Evolutionary conservation across 495 filamentous ascomycete species (phyloP).

Genomic region (Jackrogersella minutella): DNA sequence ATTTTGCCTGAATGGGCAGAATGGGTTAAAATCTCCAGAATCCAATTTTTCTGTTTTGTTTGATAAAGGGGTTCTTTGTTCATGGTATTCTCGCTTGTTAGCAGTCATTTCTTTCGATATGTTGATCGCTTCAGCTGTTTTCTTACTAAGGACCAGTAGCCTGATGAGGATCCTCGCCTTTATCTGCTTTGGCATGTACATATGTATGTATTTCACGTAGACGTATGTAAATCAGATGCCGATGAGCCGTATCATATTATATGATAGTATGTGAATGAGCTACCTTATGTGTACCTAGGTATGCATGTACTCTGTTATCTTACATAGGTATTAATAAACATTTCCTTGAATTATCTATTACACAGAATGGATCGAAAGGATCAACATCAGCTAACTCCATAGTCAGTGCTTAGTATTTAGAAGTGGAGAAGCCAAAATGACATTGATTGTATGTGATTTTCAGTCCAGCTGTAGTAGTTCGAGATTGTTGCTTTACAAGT

Average conservation of each 20-base stretch:
- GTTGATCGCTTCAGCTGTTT: neutral
- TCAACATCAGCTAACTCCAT: constrained; percentile 7
- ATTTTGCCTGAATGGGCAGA: constrained; percentile 7
- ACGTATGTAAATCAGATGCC: neutral
- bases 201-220: neutral
- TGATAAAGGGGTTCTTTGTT: neutral
- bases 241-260: neutral
- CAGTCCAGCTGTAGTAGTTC: no score
- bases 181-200: no score
- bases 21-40: no score
- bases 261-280: neutral
- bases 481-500: no score
- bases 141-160: neutral
- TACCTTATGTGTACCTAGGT: neutral
- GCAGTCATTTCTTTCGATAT: neutral
- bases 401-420: constrained; percentile 1
- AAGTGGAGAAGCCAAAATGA: neutral
- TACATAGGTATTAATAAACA: no score
- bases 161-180: neutral
- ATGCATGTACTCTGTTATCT: constrained; percentile 8
- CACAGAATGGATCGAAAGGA: constrained; percentile 4
- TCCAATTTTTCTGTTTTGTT: neutral
- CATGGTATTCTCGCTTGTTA: neutral
- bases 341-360: neutral
- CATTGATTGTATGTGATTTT: neutral